Conservation (phyloP, 1,284 basidiomycete species). For the Tetrapyrgos nigripes region DNA sequence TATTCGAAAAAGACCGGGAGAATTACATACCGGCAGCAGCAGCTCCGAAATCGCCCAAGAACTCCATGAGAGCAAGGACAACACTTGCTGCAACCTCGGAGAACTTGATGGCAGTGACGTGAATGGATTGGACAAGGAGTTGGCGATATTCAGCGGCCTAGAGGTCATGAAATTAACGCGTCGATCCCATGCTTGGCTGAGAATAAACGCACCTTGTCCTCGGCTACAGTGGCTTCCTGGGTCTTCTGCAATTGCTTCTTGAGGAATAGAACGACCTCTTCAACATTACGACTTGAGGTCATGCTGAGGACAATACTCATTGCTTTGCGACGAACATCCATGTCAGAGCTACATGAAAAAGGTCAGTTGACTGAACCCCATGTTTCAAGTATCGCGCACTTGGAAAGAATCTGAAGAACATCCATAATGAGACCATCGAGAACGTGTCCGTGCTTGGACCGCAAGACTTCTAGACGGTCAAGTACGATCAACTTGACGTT, state of each 20-base stretch:
- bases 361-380: background rate
- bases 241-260: slow-evolving; percentile 98
- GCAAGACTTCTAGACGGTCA: slow-evolving; percentile 87
- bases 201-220: slow-evolving; percentile 73
- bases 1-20: background rate
- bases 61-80: slow-evolving; percentile 98
- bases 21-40: slow-evolving; percentile 78
- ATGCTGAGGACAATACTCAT: slow-evolving; percentile 91
- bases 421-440: slow-evolving; percentile 96
- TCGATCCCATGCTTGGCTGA: background rate
- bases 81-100: slow-evolving; percentile 98
- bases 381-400: slow-evolving; percentile 45
- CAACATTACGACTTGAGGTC: slow-evolving; percentile 96
- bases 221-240: slow-evolving; percentile 80
- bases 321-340: slow-evolving; percentile 96
- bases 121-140: slow-evolving; percentile 96
- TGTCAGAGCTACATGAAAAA: slow-evolving; percentile 75
- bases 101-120: slow-evolving; percentile 96
- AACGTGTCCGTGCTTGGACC: slow-evolving; percentile 90
- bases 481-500: slow-evolving; percentile 99
- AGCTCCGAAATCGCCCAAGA: slow-evolving; percentile 96
- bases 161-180: slow-evolving; percentile 11
- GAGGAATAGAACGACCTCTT: slow-evolving; percentile 95
- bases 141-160: slow-evolving; percentile 95
- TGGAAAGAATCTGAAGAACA: slow-evolving; percentile 89